Evolutionary conservation across 495 filamentous ascomycete species (phyloP), one percentile per base, ranked within the genome.

Genomic region (Aspergillus conjunctus): DNA sequence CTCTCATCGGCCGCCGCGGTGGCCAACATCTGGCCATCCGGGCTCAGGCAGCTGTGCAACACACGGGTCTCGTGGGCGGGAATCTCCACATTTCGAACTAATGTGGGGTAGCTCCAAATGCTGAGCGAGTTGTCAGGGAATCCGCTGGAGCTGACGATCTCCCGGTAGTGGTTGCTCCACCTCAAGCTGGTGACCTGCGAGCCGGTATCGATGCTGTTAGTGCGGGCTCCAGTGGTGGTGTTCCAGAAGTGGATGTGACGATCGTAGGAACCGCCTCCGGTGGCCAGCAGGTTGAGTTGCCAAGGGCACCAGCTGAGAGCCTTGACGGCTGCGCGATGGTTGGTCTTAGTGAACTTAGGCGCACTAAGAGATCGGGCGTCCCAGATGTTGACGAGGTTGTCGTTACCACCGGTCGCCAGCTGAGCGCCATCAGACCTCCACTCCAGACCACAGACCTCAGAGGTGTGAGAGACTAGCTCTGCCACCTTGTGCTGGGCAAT

Each of bases 211-310:
- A 99, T 97, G 83, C 91, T 94, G 86, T 99, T 99, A 73, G 93
- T 93, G 55, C 94, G 88, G 26, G 94, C 94, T 58, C 94, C 94
- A 8, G 94, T 95, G 15, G 94, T 98, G 49, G 90, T 91, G 81
- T 99, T 99, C 94, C 94, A 99, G 85, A 98, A 99, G 77, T 98
- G 95, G 73, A 99, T 99, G 78, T 97, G 89, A 64, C 91, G 87
- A 71, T 98, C 94, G 73, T 97, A 94, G 21, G 92, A 94, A 53
- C 94, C 94, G 65, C 95, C 95, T 33, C 95, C 94, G 26, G 95
- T 97, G 43, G 95, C 94, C 15, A 99, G 88, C 14, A 98, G 83
- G 82, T 97, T 98, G 66, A 89, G 82, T 79, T 97, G 95, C 94
- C 94, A 99, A 31, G 94, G 95, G 82, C 94, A 99, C 94, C 94